Evolutionary conservation across 768 basidiomycete genomes (phyloP), one percentile per base, ranked within the genome.

Genomic region (Tricholoma saponaceum): DNA sequence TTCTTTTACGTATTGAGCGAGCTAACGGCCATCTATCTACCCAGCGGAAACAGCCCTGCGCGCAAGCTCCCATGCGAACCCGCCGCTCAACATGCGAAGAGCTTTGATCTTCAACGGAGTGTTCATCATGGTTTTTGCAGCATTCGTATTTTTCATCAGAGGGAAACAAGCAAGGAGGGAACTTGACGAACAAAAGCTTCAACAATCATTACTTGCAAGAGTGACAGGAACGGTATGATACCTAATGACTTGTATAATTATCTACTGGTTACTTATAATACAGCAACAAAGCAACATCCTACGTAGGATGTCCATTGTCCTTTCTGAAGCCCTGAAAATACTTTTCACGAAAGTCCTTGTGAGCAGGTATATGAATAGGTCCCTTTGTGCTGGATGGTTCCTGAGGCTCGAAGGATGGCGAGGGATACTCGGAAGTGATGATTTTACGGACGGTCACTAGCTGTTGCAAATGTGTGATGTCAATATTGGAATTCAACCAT

Each of bases 371-470:
- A 64, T 82, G 86, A 30, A 5, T 50, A 18, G 28, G 14, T 2
- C 10, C n/a, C 4, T 28, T n/a, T 16, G 63, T 65, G 0, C 18
- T 60, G 14, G 33, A 57, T 9, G 51, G n/a, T 54, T 35, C 56
- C 0, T 67, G 66, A 8, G 66, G 68, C 33, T 79, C 77, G 61
- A 91, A 90, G 2, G 74, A 72, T 3, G 89, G 89, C 0, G 80
- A 79, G 1, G 78, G 72, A 62, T 78, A 83, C 32, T 66, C 66
- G 37, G 69, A 60, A 9, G 71, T 56, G 6, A 81, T 79, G 2
- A 69, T 76, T 71, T 96, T 98, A 55, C 84, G 84, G 68, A 98
- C 88, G 7, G 96, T 98, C 54, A 98, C 90, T 16, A 99, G 78
- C 94, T 96, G 64, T 43, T 61, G 22, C 51, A 33, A 39, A 30